Evolutionary conservation across 2,329 filamentous ascomycete genomes (phyloP).

Genomic region (Colletotrichum tofieldiae): DNA sequence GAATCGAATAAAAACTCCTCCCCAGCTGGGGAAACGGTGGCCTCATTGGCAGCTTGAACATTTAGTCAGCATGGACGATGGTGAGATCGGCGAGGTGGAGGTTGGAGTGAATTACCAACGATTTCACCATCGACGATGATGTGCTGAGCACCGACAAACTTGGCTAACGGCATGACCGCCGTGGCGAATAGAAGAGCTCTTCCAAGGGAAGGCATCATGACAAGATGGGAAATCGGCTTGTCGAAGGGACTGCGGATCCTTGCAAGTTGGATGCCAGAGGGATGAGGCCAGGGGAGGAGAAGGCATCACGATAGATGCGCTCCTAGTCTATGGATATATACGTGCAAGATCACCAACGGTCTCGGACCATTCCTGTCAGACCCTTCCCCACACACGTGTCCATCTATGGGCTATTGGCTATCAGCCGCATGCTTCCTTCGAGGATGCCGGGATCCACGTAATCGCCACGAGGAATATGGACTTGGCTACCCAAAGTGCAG

Average conservation of each 20-base stretch:
- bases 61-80: conserved; percentile 9
- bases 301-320: conserved; percentile 8
- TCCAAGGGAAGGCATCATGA: conserved; percentile 33
- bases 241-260: conserved; percentile 14
- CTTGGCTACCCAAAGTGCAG: conserved; percentile 29
- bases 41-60: conserved; percentile 37
- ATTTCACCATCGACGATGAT: conserved; percentile 46
- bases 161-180: conserved; percentile 31
- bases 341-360: conserved; percentile 18
- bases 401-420: conserved; percentile 22
- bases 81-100: neutral
- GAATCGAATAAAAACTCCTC: conserved; percentile 27
- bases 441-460: conserved; percentile 6
- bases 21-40: conserved; percentile 46
- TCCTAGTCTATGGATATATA: conserved; percentile 20
- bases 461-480: conserved; percentile 28
- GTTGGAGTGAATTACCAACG: conserved; percentile 40
- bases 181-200: conserved; percentile 27
- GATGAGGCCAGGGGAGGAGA: conserved; percentile 11
- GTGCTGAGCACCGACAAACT: conserved; percentile 45
- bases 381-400: conserved; percentile 10
- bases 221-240: conserved; percentile 18
- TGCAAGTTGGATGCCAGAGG: conserved; percentile 22
- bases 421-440: conserved; percentile 20
- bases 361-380: conserved; percentile 8